These are phyloP conservation scores for Hericium rajendrae DNA, from an alignment of 768 basidiomycete species.

Conservation along the genomic window DNA sequence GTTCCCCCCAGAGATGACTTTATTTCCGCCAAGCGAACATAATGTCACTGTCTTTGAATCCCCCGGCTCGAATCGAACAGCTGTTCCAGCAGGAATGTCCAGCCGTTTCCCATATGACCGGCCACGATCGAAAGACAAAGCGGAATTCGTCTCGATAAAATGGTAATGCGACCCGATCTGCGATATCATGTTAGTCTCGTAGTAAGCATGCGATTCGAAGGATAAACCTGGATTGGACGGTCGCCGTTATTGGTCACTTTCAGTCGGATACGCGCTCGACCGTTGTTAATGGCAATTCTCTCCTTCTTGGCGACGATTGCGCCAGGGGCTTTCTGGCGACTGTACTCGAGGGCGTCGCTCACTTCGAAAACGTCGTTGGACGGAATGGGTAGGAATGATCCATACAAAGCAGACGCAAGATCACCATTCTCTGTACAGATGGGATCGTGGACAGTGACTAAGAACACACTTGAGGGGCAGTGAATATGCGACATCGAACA, in stretches of 20 bases:
- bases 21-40: constrained; percentile 65
- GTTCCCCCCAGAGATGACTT: constrained; percentile 74
- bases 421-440: constrained; percentile 78
- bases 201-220: neutral
- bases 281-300: constrained; percentile 67
- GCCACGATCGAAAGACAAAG: constrained; percentile 73
- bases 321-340: constrained; percentile 55
- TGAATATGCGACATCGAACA: neutral
- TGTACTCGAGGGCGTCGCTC: constrained; percentile 36
- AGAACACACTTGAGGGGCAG: constrained; percentile 59
- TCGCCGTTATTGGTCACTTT: constrained; percentile 87
- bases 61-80: constrained; percentile 94
- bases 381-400: constrained; percentile 86
- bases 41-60: constrained; percentile 78
- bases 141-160: constrained; percentile 83
- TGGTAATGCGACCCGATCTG: constrained; percentile 93
- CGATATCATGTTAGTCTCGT: constrained; percentile 3
- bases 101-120: constrained; percentile 78
- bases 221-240: constrained; percentile 78
- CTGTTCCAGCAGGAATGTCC: constrained; percentile 91
- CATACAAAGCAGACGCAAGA: constrained; percentile 79
- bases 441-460: constrained; percentile 96
- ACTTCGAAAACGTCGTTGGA: constrained; percentile 54
- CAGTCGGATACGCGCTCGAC: constrained; percentile 57
- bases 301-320: constrained; percentile 60